These are phyloP conservation scores for Trichoderma arundinaceum DNA, from an alignment of 2,329 filamentous ascomycete genomes.

Conservation along the genomic window DNA sequence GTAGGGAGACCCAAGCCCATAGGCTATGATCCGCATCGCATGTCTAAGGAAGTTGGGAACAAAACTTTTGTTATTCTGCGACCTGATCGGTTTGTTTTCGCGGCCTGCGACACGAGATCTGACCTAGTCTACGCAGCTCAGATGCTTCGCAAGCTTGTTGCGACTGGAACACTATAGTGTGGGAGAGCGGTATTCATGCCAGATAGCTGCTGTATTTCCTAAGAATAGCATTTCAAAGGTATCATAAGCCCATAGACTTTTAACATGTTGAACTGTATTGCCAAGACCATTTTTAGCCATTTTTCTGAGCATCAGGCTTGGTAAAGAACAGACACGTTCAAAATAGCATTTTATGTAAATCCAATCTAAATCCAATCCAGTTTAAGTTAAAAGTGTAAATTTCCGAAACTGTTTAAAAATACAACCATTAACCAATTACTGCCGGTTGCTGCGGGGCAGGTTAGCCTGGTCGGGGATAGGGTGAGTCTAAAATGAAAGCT, in stretches of 20 bases:
- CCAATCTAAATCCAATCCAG: not conserved
- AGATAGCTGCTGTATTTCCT: not conserved
- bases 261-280: not conserved
- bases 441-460: too few relatives aligned
- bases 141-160: not conserved
- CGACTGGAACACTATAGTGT: not conserved
- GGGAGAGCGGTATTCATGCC: not conserved
- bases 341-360: not conserved
- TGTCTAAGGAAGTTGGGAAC: constrained; percentile 19
- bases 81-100: constrained; percentile 33
- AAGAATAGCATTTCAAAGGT: not conserved
- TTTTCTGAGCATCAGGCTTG: not conserved
- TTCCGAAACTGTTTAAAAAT: too few relatives aligned
- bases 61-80: constrained; percentile 29
- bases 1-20: constrained; percentile 22
- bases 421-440: too few relatives aligned
- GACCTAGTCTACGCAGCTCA: not conserved
- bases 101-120: constrained; percentile 12
- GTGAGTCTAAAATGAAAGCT: too few relatives aligned
- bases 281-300: not conserved
- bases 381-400: too few relatives aligned
- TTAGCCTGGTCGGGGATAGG: too few relatives aligned
- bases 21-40: constrained; percentile 19
- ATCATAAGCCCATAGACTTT: not conserved
- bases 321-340: not conserved